These are phyloP conservation scores for Astrocystis sublimbata DNA, from an alignment of 495 filamentous ascomycete species.

Conservation along the genomic window DNA sequence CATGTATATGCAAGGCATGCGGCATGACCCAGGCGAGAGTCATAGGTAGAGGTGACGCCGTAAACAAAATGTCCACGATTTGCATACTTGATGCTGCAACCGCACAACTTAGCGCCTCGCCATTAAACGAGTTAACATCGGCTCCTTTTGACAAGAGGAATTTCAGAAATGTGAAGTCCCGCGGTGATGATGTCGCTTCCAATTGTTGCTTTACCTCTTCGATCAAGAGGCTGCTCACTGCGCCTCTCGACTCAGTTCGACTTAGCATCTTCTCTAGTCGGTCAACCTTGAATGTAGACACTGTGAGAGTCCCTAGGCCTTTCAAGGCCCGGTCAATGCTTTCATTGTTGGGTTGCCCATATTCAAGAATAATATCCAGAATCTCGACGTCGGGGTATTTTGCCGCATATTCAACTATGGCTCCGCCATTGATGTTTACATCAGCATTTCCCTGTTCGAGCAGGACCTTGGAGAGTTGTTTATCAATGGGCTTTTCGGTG, in stretches of 20 bases:
- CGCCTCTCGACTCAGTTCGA: slow-evolving; percentile 37
- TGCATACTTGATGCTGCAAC: slow-evolving; percentile 40
- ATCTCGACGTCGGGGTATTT: slow-evolving; percentile 37
- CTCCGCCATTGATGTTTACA: slow-evolving; percentile 42
- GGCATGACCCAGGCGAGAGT: slow-evolving; percentile 40
- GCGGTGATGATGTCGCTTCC: slow-evolving; percentile 26
- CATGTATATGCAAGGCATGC: slow-evolving; percentile 43
- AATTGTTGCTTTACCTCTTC: slow-evolving; percentile 44
- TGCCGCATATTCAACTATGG: slow-evolving; percentile 37
- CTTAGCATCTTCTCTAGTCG: slow-evolving; percentile 43
- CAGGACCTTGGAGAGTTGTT: slow-evolving; percentile 38
- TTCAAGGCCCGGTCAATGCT: slow-evolving; percentile 38
- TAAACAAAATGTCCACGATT: slow-evolving; percentile 44
- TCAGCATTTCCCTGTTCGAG: slow-evolving; percentile 46
- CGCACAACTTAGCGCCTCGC: slow-evolving; percentile 41
- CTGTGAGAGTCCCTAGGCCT: slow-evolving; percentile 31
- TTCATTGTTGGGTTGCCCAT: slow-evolving; percentile 37
- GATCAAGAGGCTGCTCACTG: slow-evolving; percentile 35
- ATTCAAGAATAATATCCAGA: slow-evolving; percentile 44
- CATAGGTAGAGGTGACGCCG: slow-evolving; percentile 33
- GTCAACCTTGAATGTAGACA: slow-evolving; percentile 35
- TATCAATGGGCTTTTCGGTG: slow-evolving; percentile 37
- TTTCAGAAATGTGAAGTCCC: slow-evolving; percentile 34
- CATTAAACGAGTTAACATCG: slow-evolving; percentile 45
- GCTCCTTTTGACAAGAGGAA: slow-evolving; percentile 46